Conservation (phyloP, 257 asterid genomes). For the Solanum lignicaule region DNA sequence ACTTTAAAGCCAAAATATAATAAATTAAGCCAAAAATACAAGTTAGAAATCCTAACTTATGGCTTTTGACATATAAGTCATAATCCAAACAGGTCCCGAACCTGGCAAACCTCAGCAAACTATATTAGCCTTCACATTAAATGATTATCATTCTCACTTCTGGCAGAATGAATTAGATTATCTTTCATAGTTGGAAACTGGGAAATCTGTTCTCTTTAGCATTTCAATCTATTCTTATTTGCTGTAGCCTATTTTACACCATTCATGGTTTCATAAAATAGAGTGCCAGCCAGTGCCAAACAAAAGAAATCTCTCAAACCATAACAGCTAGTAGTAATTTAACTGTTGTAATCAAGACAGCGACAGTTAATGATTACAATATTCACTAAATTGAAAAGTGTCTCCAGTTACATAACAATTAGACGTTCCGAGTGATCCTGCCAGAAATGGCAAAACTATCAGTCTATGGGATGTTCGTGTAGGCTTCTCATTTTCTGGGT, state of each 20-base stretch:
- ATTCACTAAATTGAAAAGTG: neutral
- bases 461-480: neutral
- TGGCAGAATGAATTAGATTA: neutral
- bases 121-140: neutral
- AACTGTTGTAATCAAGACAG: neutral
- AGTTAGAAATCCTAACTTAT: too few relatives aligned
- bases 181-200: neutral
- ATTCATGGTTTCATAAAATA: neutral
- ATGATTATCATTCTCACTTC: neutral
- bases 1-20: neutral
- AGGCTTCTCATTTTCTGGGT: neutral
- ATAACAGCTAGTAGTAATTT: neutral
- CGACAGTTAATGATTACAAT: neutral
- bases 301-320: neutral
- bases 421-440: neutral
- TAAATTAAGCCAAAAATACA: neutral
- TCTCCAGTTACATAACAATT: neutral
- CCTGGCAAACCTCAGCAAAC: neutral
- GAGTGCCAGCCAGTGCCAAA: neutral
- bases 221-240: neutral
- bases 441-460: neutral
- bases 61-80: neutral
- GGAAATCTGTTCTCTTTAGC: neutral
- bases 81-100: neutral
- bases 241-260: neutral